Evolutionary conservation across 2,329 filamentous ascomycete species (phyloP).

Genomic region (Knoxdaviesia proteae): DNA sequence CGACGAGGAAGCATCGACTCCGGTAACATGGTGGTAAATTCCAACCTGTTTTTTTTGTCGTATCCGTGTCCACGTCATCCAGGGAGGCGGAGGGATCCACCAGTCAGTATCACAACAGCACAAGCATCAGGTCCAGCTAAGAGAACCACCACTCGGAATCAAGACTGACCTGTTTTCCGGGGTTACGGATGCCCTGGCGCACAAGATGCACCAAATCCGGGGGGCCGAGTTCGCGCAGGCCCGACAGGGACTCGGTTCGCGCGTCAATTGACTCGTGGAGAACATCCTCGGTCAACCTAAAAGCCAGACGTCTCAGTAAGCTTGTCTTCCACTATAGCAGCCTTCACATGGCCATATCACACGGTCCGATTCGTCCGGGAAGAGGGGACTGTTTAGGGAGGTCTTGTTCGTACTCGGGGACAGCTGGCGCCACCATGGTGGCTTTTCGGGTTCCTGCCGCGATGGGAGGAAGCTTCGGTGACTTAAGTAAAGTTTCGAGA

Average conservation of each 20-base stretch:
- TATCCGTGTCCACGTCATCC: too few species aligned
- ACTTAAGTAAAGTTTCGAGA: too few species aligned
- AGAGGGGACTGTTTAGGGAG: background rate
- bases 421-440: constrained; percentile 53
- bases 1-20: constrained; percentile 90
- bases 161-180: constrained; percentile 28
- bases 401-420: constrained; percentile 38
- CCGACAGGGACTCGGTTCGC: constrained; percentile 70
- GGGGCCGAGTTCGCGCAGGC: constrained; percentile 79
- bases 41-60: constrained; percentile 39
- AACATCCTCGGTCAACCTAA: constrained; percentile 81
- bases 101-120: too few species aligned
- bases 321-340: too few species aligned
- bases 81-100: too few species aligned
- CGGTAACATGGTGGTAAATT: constrained; percentile 94
- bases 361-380: too few species aligned
- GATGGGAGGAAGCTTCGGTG: too few species aligned
- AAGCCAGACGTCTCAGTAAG: background rate
- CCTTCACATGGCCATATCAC: too few species aligned
- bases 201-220: constrained; percentile 90
- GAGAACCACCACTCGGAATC: too few species aligned
- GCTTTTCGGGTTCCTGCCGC: background rate
- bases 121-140: too few species aligned
- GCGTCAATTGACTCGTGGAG: constrained; percentile 81
- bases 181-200: constrained; percentile 44